Conservation (phyloP, 805 yeast genomes). For the Kazachstania africana region DNA sequence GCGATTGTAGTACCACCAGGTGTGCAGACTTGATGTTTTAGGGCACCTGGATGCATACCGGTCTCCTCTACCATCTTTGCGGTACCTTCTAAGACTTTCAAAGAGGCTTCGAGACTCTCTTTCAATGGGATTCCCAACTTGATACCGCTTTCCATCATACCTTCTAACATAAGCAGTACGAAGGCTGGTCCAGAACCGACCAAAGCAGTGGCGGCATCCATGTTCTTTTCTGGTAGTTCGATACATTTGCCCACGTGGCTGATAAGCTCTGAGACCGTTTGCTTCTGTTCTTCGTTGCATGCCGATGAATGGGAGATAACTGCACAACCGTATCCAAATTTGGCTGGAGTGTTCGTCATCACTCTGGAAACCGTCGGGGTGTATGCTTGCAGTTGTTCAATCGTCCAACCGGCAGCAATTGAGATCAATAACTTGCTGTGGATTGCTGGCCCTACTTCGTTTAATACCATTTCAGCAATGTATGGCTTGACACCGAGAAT, state of each 20-base stretch:
- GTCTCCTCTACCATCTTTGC: conserved; percentile 78
- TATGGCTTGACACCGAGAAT: conserved; percentile 86
- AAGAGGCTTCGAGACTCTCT: conserved; percentile 75
- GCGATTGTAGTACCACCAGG: conserved; percentile 98
- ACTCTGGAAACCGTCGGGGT: conserved; percentile 63
- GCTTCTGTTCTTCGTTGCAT: conserved; percentile 32
- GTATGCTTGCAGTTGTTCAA: conserved; percentile 46
- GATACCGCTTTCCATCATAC: conserved; percentile 88
- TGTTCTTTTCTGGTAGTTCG: conserved; percentile 74
- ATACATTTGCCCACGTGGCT: conserved; percentile 52
- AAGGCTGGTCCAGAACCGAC: conserved; percentile 98
- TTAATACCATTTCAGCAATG: conserved; percentile 51
- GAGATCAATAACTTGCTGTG: conserved; percentile 57
- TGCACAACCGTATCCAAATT: conserved; percentile 88
- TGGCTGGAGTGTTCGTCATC: conserved; percentile 98
- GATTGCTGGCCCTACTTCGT: conserved; percentile 35
- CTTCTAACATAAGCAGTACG: conserved; percentile 77
- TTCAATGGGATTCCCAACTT: conserved; percentile 86
- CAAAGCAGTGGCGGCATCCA: conserved; percentile 92
- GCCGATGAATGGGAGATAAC: conserved; percentile 63
- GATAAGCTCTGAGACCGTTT: conserved; percentile 32
- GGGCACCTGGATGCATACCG: conserved; percentile 77
- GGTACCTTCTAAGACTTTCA: conserved; percentile 89
- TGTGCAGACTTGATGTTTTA: conserved; percentile 83
- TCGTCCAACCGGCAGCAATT: conserved; percentile 86